A percentile compares a stretch with the other conserved stretches of the same genome.
phyloP scores from a whole-genome alignment of 768 basidiomycete species.

The Rhodocollybia butyracea region DNA sequence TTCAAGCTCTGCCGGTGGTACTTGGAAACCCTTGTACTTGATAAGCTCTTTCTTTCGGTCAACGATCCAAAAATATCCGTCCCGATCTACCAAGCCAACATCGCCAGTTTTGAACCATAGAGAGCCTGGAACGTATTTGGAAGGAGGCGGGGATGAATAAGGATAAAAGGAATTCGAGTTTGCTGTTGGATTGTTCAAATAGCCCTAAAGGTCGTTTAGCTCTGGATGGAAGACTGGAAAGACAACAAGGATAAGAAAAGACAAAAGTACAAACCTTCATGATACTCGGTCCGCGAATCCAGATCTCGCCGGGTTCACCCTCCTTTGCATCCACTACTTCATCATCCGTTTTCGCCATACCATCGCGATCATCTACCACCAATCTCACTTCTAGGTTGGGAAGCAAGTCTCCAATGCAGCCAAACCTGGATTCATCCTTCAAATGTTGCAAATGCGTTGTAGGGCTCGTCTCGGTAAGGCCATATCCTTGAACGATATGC shows the following conservation, averaged over 20 bases:
- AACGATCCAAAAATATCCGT: conserved; percentile 75
- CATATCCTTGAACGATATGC: conserved; percentile 44
- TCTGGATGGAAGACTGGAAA: background rate
- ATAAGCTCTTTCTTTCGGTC: conserved; percentile 75
- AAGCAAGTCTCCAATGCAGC: conserved; percentile 55
- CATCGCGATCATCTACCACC: conserved; percentile 57
- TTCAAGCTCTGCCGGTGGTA: conserved; percentile 87
- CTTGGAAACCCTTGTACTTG: conserved; percentile 62
- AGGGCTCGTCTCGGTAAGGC: conserved; percentile 83
- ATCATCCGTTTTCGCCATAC: background rate
- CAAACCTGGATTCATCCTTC: background rate
- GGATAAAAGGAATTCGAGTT: conserved; percentile 65
- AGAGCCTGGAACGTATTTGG: background rate
- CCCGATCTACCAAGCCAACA: conserved; percentile 61
- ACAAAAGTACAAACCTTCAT: conserved; percentile 54
- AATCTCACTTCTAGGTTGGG: conserved; percentile 77
- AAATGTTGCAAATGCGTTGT: conserved; percentile 52
- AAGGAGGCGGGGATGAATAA: conserved; percentile 26
- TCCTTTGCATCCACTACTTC: conserved; percentile 14
- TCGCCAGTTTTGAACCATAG: conserved; percentile 92
- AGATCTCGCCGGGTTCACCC: conserved; percentile 74
- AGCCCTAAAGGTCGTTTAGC: conserved; percentile 37
- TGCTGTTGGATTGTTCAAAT: conserved; percentile 68
- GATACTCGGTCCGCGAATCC: conserved; percentile 73
- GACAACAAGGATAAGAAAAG: background rate